Evolutionary conservation across 306 rosid genomes (phyloP), one percentile per base, ranked within the genome.

Genomic region (Trifolium dubium): DNA sequence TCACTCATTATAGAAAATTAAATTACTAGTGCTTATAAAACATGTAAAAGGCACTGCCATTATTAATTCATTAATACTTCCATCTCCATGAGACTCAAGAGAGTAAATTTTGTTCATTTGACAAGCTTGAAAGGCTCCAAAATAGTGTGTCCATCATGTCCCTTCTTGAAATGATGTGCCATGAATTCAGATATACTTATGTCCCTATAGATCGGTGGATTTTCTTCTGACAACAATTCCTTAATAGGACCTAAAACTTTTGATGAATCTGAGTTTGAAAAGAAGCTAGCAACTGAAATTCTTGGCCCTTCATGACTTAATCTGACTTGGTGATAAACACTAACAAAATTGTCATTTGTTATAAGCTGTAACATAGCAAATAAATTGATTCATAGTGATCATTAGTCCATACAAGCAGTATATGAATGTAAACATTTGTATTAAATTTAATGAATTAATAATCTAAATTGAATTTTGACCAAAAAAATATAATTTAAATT

Each of bases 241-340:
- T 89, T 81, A 19, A 89, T 87, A 6, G 92, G 92, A 64, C 87
- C 83, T 50, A 81, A 86, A 14, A 53, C 15, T 72, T 51, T 85
- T 0, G 72, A 59, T 28, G 69, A 2, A 17, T 8, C 68, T 29
- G 15, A 1, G 23, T 77, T 72, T 6, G 69, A 8, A 68, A 77
- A 82, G 58, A 77, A 82, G 41, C 79, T 43, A 50, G 85, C 85
- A 11, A 77, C 30, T 41, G 85, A 82, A 61, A 77, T 53, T 70
- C 85, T 82, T 60, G 85, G 80, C 2, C 85, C 82, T 72, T 4
- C 53, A 8, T 68, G 51, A 4, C 23, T 58, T 41, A 80, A 19
- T 6, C 67, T 32, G 17, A 77, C 85, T 32, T 76, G 64, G 68
- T 82, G 85, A 53, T 67, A 51, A 4, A 82, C 82, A 53, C 85